A percentile compares a stretch with the other conserved stretches of the same genome.
phyloP scores from a whole-genome alignment of 805 yeast genomes.

The Starmera dryadoides region DNA sequence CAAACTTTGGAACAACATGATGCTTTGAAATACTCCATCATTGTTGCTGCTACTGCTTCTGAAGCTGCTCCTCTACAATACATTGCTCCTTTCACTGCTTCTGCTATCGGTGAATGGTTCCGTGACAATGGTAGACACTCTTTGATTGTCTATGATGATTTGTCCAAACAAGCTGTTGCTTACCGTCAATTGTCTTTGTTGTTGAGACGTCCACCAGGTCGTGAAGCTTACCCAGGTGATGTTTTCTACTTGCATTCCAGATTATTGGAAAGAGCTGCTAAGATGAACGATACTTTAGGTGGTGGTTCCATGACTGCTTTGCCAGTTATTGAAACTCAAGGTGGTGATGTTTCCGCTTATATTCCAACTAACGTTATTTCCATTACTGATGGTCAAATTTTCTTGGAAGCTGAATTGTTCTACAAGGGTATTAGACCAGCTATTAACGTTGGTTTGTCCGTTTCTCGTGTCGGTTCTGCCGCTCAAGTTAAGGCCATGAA shows the following conservation, averaged over 20 bases:
- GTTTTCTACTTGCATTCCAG: constrained; percentile 26
- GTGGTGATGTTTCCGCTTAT: constrained; percentile 98
- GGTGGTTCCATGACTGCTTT: constrained; percentile 94
- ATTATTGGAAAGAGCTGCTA: constrained; percentile 95
- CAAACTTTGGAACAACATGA: constrained; percentile 98
- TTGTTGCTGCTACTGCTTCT: constrained; percentile 99
- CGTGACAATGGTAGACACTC: constrained; percentile 99
- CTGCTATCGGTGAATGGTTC: constrained; percentile 99
- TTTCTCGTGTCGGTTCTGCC: constrained; percentile 99
- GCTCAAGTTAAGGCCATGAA: constrained; percentile 99
- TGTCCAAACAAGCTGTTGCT: constrained; percentile 99
- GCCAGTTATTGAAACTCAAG: constrained; percentile 97
- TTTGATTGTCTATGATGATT: constrained; percentile 93
- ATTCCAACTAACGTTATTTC: constrained; percentile 97
- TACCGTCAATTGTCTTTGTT: constrained; percentile 98
- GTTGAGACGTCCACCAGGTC: constrained; percentile 66
- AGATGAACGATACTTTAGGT: constrained; percentile 85
- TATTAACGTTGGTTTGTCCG: constrained; percentile 98
- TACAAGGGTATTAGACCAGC: constrained; percentile 99
- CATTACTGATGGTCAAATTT: constrained; percentile 95
- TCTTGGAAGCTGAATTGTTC: constrained; percentile 99
- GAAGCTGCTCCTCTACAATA: constrained; percentile 99
- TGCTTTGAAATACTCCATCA: constrained; percentile 94
- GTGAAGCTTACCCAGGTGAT: too few species aligned
- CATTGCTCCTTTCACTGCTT: constrained; percentile 99